A percentile compares a stretch with the other conserved stretches of the same genome.
phyloP scores from a whole-genome alignment of 352 stramenopile genomes.

The Pythium volutum region DNA sequence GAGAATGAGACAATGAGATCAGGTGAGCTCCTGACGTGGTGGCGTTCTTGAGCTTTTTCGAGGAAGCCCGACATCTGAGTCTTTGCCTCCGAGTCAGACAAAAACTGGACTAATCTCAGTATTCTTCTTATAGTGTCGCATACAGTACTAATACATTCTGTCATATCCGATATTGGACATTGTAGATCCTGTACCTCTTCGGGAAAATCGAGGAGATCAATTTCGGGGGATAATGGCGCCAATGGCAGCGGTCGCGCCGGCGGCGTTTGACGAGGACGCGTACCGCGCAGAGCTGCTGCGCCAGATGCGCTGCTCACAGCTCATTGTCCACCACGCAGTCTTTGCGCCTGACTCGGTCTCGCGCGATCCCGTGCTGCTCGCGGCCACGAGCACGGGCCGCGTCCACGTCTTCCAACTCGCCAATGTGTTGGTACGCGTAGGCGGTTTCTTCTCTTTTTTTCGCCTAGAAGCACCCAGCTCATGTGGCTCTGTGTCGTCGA shows the following conservation, averaged over 20 bases:
- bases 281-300: constrained; percentile 49
- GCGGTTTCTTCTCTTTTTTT: too few relatives aligned
- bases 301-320: constrained; percentile 19
- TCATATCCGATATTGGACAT: constrained; percentile 3
- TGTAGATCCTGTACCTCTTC: background rate
- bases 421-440: constrained; percentile 30
- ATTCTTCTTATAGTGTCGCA: background rate
- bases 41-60: background rate
- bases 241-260: constrained; percentile 44
- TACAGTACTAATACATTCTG: background rate
- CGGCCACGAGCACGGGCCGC: constrained; percentile 57
- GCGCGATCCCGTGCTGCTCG: constrained; percentile 46
- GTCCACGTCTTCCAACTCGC: constrained; percentile 58
- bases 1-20: background rate
- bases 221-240: background rate
- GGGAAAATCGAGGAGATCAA: background rate
- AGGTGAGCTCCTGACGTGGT: background rate
- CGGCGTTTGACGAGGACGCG: constrained; percentile 49
- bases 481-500: too few relatives aligned
- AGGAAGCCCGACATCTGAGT: background rate
- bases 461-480: too few relatives aligned
- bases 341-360: constrained; percentile 40
- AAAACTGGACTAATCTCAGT: constrained; percentile 15
- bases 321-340: constrained; percentile 35
- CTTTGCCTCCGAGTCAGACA: background rate